Percentiles rank a stretch among this genome's conserved stretches.
Evolutionary conservation across 345 rosid genomes (phyloP).

Genomic region (Populus pruinosa): DNA sequence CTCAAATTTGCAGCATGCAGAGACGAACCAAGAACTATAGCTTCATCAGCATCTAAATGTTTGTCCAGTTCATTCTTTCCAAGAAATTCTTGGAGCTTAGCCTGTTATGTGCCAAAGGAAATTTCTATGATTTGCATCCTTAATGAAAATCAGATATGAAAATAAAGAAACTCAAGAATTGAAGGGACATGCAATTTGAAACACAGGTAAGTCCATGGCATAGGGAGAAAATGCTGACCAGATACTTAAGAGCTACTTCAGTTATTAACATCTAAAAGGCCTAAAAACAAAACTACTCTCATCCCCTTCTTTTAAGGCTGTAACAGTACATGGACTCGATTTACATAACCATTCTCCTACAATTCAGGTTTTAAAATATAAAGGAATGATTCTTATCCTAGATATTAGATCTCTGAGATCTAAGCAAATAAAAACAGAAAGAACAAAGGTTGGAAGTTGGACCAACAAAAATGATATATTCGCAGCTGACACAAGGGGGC

Average conservation of each 20-base stretch:
- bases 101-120: constrained; percentile 41
- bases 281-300: neutral
- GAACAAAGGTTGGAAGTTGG: neutral
- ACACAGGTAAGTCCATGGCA: neutral
- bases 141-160: neutral
- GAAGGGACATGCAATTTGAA: neutral
- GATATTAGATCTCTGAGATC: neutral
- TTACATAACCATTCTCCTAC: neutral
- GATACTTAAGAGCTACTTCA: neutral
- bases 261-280: neutral
- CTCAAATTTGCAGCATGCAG: constrained; percentile 95
- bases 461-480: neutral
- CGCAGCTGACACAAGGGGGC: neutral
- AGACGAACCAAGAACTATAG: constrained; percentile 91
- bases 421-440: neutral
- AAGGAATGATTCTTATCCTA: neutral
- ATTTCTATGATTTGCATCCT: constrained; percentile 5
- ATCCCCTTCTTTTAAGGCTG: neutral
- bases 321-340: neutral
- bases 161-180: neutral
- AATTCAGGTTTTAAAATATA: neutral
- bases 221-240: neutral
- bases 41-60: constrained; percentile 99
- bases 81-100: constrained; percentile 84
- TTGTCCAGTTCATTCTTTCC: constrained; percentile 87